Percentiles rank a stretch among this genome's conserved stretches.
These are phyloP conservation scores for Cubamyces sp. DNA, from an alignment of 768 basidiomycete genomes.

Conservation along the genomic window DNA sequence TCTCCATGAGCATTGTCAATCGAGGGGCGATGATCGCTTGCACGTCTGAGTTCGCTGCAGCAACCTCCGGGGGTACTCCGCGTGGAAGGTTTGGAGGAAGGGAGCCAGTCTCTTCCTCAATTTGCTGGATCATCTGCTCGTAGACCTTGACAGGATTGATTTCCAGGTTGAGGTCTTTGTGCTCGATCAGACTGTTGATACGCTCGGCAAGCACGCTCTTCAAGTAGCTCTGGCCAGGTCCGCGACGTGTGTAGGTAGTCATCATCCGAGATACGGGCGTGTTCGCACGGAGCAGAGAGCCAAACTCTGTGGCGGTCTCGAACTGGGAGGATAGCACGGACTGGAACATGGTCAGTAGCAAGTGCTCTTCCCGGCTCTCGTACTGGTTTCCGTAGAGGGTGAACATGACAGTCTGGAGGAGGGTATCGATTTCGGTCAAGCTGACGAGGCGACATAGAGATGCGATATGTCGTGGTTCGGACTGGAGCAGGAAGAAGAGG, in stretches of 20 bases:
- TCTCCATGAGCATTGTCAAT: constrained; percentile 99
- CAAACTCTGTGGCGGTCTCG: constrained; percentile 98
- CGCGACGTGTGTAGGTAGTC: constrained; percentile 99
- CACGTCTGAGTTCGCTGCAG: constrained; percentile 91
- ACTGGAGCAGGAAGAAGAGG: constrained; percentile 97
- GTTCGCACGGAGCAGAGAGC: constrained; percentile 97
- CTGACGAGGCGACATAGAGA: constrained; percentile 96
- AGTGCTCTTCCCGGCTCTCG: constrained; percentile 93
- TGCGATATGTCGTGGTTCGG: constrained; percentile 96
- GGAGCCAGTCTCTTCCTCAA: constrained; percentile 95
- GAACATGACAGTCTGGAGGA: constrained; percentile 99
- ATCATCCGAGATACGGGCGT: constrained; percentile 99
- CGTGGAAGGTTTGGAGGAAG: constrained; percentile 90
- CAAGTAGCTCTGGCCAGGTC: constrained; percentile 97
- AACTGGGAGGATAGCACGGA: constrained; percentile 98
- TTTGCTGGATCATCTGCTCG: constrained; percentile 99
- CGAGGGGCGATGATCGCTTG: constrained; percentile 98
- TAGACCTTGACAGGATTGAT: constrained; percentile 99
- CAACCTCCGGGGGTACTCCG: constrained; percentile 93
- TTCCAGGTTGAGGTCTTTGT: constrained; percentile 98
- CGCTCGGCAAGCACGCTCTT: constrained; percentile 97
- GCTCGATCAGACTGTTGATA: constrained; percentile 98
- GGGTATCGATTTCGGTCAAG: constrained; percentile 95
- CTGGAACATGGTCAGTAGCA: constrained; percentile 99
- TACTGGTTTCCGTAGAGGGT: constrained; percentile 96